Evolutionary conservation across 495 filamentous ascomycete species (phyloP).

Genomic region (Penicillium longicatenatum): DNA sequence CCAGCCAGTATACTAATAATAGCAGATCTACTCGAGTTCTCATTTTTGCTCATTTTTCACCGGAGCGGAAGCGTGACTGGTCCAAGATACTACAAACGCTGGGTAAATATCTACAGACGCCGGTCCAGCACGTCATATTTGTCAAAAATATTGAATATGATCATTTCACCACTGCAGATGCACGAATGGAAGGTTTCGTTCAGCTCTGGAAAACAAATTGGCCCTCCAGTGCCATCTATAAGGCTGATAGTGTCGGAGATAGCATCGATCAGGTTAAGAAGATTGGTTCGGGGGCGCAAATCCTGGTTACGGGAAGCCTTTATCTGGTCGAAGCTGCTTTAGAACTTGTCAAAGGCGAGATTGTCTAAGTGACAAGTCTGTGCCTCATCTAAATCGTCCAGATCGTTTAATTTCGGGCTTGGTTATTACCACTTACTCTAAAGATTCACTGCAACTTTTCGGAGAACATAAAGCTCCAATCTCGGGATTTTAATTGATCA

Average conservation of each 20-base stretch:
- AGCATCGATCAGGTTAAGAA: constrained; percentile 27
- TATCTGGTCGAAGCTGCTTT: constrained; percentile 40
- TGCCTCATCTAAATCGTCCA: neutral
- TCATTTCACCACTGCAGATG: neutral
- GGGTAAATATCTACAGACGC: neutral
- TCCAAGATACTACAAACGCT: neutral
- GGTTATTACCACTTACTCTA: no score
- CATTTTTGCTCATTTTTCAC: constrained; percentile 10
- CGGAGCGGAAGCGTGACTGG: constrained; percentile 4
- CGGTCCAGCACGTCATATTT: neutral
- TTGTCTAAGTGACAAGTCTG: neutral
- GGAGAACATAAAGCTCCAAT: no score
- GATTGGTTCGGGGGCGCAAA: constrained; percentile 37
- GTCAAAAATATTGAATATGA: neutral
- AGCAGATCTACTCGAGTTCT: constrained; percentile 3
- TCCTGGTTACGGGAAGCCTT: constrained; percentile 62
- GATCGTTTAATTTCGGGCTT: no score
- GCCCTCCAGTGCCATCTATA: neutral
- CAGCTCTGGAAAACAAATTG: neutral
- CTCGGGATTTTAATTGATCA: no score
- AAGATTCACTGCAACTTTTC: no score
- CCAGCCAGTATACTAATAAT: neutral
- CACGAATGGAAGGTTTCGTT: neutral
- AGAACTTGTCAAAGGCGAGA: neutral
- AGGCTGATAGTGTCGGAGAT: neutral